Evolutionary conservation across 345 rosid species (phyloP), one percentile per base, ranked within the genome.

Genomic region (Brassica juncea): DNA sequence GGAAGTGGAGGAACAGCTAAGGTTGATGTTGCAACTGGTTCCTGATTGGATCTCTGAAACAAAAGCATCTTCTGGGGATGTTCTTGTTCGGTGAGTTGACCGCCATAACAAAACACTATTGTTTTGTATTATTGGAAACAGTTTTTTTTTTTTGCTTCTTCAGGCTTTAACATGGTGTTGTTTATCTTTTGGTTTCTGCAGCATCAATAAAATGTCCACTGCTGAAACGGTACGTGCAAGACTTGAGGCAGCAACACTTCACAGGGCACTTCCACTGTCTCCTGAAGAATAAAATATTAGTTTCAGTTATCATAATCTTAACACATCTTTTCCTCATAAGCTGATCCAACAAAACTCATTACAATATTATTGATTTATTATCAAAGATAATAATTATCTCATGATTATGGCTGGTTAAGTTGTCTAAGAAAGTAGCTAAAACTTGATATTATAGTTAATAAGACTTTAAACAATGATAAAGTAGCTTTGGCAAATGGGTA

Each of bases 31-130:
- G 76, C 91, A 90, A 74, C 78, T 92, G 27, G 94, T 87, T 71
- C 99, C 99, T 0, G 97, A 91, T 66, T 91, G 99, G 99, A 90
- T 95, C 58, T 86, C 86, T 9, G 90, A 88, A 82, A 90, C 88
- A 76, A 66, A 67, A 35, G 79, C 91, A 16, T 83, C 85, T 65
- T 47, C 87, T 27, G 95, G 97, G 5, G 97, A 88, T 79, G n/a
- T 80, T 67, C 90, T 91, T 69, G 68, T 92, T 39, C 77, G 97
- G 99, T 93, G 66, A 87, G 90, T 68, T 11, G 4, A 47, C 14
- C 15, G n/a, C 21, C 57, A n/a, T 52, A 5, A n/a, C 49, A 42
- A 42, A 42, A 42, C 49, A 42, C 19, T n/a, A 0, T 76, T 39
- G 73, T 30, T 67, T 28, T 30, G 67, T 68, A 19, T 70, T 47